These are phyloP conservation scores for Camellia lanceoleosa DNA, from an alignment of 148 eudicot genomes.

Conservation along the genomic window DNA sequence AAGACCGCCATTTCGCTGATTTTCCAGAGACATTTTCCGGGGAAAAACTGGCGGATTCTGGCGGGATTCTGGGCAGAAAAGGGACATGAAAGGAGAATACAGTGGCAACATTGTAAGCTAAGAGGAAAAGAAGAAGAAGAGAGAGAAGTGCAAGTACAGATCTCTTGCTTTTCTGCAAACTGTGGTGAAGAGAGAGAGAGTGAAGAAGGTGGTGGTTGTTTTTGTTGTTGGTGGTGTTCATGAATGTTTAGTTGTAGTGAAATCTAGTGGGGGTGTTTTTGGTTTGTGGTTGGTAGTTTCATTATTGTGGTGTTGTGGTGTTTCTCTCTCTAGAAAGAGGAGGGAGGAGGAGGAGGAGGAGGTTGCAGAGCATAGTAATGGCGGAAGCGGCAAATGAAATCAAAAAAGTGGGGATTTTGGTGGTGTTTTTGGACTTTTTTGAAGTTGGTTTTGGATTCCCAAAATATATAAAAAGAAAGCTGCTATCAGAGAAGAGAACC, in stretches of 20 bases:
- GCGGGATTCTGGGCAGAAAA: too few relatives aligned
- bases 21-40: too few relatives aligned
- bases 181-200: too few relatives aligned
- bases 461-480: neutral
- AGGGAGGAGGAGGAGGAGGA: neutral
- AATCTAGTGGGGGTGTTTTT: neutral
- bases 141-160: too few relatives aligned
- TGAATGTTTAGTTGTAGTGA: neutral
- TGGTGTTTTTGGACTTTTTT: neutral
- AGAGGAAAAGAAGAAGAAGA: too few relatives aligned
- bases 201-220: neutral
- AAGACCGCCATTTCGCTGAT: too few relatives aligned
- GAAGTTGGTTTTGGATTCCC: neutral
- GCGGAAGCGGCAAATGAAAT: conserved; percentile 11
- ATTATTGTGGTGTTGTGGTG: neutral
- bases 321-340: conserved; percentile 5
- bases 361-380: neutral
- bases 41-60: neutral
- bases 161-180: too few relatives aligned
- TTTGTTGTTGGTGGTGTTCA: neutral
- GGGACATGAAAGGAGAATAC: too few relatives aligned
- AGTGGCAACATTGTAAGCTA: too few relatives aligned
- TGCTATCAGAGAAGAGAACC: too few relatives aligned
- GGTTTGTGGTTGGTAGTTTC: neutral
- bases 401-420: neutral